Evolutionary conservation across 2,329 filamentous ascomycete species (phyloP).

Genomic region (Rhytidhysteron rufulum): DNA sequence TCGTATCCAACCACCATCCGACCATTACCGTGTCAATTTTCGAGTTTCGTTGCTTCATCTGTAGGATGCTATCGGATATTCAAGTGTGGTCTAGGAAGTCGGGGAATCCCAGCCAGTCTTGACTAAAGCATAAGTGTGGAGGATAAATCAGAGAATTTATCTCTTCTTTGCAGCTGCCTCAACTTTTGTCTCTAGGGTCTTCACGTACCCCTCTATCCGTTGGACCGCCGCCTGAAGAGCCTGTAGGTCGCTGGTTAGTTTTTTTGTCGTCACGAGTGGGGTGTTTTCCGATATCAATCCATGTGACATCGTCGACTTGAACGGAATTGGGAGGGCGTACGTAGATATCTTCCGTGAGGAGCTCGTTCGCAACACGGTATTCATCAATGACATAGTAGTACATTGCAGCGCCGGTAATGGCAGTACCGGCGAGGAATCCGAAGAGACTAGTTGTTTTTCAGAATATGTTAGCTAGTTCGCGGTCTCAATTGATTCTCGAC

Average conservation of each 20-base stretch:
- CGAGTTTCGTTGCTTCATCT: no score
- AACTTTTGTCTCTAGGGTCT: conserved; percentile 76
- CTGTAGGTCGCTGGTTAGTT: conserved; percentile 43
- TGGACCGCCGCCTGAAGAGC: conserved; percentile 84
- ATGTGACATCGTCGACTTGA: background rate
- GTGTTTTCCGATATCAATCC: no score
- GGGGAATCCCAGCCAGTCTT: background rate
- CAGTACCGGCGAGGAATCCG: conserved; percentile 84
- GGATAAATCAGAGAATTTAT: background rate
- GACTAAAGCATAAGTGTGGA: background rate
- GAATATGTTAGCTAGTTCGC: background rate
- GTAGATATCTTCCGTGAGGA: conserved; percentile 93
- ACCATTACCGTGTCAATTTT: no score
- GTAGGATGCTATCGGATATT: no score
- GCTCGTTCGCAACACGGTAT: conserved; percentile 89
- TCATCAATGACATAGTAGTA: conserved; percentile 94
- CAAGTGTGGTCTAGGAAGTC: no score
- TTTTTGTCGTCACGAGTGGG: no score
- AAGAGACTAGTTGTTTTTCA: conserved; percentile 69
- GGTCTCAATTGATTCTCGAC: background rate
- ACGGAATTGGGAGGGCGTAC: conserved; percentile 48
- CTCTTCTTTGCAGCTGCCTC: conserved; percentile 43
- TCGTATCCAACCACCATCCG: no score
- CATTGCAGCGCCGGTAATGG: conserved; percentile 72
- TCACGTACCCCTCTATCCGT: conserved; percentile 79